phyloP scores from a whole-genome alignment of 305 asterid species.

The Euphrasia arctica region DNA sequence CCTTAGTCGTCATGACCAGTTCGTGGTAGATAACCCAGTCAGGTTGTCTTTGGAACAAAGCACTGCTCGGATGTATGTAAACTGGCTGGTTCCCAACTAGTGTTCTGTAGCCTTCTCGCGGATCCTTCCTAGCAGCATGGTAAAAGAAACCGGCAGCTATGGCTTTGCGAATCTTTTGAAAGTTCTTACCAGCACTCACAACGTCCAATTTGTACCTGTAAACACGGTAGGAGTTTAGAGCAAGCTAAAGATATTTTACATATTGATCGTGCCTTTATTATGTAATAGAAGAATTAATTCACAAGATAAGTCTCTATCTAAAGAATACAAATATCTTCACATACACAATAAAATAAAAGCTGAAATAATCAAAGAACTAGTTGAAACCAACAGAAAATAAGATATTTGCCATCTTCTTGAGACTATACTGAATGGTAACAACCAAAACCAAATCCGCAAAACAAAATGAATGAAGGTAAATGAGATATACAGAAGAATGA shows the following conservation, averaged over 20 bases:
- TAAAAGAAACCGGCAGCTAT: conserved; percentile 76
- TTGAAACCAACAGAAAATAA: no score
- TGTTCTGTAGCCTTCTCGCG: conserved; percentile 73
- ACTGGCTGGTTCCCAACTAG: conserved; percentile 76
- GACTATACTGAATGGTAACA: conserved; percentile 7
- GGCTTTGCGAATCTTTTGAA: conserved; percentile 66
- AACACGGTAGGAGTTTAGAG: no score
- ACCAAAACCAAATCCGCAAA: conserved; percentile 28
- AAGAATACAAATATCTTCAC: no score
- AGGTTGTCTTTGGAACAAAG: conserved; percentile 69
- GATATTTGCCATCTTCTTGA: no score
- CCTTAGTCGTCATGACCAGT: conserved; percentile 78
- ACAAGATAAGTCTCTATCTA: no score
- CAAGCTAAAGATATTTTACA: no score
- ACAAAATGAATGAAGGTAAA: no score
- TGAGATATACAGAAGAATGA: no score
- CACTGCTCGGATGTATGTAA: conserved; percentile 78
- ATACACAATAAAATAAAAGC: no score
- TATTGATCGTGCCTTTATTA: no score
- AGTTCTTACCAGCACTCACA: conserved; percentile 24
- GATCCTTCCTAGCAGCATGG: conserved; percentile 75
- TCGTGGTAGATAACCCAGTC: conserved; percentile 82
- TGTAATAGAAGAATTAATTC: conserved; percentile 10
- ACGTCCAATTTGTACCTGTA: no score
- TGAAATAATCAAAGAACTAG: no score